Conservation (phyloP, 2,329 filamentous ascomycete species). For the Aspergillus tanneri region DNA sequence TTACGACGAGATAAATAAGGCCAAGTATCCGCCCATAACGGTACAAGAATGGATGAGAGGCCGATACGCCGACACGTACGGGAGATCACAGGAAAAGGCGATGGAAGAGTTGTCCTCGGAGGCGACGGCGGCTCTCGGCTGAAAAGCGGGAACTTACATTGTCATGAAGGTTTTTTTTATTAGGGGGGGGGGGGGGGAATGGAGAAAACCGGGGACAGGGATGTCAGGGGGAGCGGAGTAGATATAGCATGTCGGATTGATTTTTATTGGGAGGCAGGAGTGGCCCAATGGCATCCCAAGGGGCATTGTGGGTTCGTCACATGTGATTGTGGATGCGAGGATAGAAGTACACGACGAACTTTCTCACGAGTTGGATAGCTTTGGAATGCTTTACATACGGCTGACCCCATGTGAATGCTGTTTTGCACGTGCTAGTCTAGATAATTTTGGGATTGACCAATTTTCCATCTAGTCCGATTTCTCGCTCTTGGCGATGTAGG, state of each 20-base stretch:
- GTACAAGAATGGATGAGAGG: constrained; percentile 27
- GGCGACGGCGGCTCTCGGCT: background rate
- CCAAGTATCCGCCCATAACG: constrained; percentile 26
- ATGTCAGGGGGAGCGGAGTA: background rate
- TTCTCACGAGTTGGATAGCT: too few species aligned
- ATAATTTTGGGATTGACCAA: too few species aligned
- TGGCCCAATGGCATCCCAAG: background rate
- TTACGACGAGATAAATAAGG: constrained; percentile 6
- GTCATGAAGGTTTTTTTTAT: background rate
- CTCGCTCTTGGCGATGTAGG: too few species aligned
- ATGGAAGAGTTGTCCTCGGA: constrained; percentile 18
- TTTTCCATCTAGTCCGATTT: too few species aligned
- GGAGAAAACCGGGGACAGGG: background rate
- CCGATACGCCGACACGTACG: constrained; percentile 27
- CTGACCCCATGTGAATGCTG: too few species aligned
- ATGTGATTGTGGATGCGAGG: background rate
- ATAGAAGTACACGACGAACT: too few species aligned
- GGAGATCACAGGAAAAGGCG: constrained; percentile 13
- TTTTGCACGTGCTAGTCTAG: too few species aligned
- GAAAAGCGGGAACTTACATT: background rate
- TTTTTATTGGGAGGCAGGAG: background rate
- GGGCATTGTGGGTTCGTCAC: background rate
- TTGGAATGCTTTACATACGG: too few species aligned
- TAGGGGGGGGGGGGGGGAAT: background rate
- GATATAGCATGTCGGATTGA: background rate